Evolutionary conservation across 164 flowering plant genomes (phyloP).

Genomic region (Akebia trifoliata): DNA sequence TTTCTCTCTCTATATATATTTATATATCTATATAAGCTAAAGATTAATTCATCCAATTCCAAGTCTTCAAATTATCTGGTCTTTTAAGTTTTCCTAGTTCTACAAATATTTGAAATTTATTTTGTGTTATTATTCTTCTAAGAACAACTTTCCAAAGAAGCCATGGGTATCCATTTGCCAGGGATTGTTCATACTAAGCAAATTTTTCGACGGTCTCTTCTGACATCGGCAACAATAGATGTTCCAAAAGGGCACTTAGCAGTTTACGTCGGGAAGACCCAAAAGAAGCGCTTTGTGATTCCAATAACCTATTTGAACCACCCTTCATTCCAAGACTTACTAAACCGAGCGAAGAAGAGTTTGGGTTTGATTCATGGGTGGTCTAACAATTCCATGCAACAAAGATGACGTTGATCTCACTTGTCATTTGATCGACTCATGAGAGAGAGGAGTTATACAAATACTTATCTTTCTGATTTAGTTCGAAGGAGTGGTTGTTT

Average conservation of each 20-base stretch:
- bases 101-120: neutral
- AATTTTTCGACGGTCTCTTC: slow-evolving; percentile 3
- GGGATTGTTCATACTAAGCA: slow-evolving; percentile 15
- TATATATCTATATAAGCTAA: neutral
- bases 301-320: slow-evolving; percentile 41
- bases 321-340: slow-evolving; percentile 37
- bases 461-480: neutral
- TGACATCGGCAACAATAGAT: no score
- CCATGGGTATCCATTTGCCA: slow-evolving; percentile 17
- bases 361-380: slow-evolving; percentile 12
- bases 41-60: neutral
- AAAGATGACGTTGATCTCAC: neutral
- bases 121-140: neutral
- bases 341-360: slow-evolving; percentile 13
- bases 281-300: slow-evolving; percentile 32
- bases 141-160: neutral
- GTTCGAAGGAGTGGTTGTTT: neutral
- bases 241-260: slow-evolving; percentile 34
- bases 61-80: no score
- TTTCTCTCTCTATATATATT: no score
- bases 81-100: no score
- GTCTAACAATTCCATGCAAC: slow-evolving; percentile 13
- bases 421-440: neutral
- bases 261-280: slow-evolving; percentile 33
- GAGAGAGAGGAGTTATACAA: neutral